Conservation (phyloP, 306 rosid species). For the Sesbania bispinosa region DNA sequence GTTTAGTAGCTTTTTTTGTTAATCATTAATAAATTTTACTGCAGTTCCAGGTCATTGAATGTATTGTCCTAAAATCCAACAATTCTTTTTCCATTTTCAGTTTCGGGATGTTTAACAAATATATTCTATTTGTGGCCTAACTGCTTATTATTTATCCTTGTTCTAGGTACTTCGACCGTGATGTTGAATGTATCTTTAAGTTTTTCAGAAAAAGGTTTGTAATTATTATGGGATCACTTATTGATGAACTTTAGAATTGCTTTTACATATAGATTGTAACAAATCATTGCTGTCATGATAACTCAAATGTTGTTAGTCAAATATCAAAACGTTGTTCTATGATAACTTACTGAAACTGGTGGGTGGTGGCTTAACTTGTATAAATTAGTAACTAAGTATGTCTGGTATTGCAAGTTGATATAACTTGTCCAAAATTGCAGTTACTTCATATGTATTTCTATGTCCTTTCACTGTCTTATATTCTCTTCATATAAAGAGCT, state of each 20-base stretch:
- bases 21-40: too few species aligned
- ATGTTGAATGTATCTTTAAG: constrained; percentile 86
- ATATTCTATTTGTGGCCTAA: constrained; percentile 4
- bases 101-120: background rate
- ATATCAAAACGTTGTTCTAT: background rate
- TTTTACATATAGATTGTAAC: constrained; percentile 1
- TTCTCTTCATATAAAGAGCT: background rate
- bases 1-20: too few species aligned
- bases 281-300: background rate
- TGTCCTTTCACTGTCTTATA: background rate
- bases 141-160: constrained; percentile 16
- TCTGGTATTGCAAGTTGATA: background rate
- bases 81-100: background rate
- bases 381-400: background rate
- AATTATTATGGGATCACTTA: background rate
- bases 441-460: background rate
- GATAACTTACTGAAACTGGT: background rate
- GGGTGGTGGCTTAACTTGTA: background rate
- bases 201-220: constrained; percentile 85
- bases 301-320: background rate
- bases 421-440: background rate
- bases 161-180: constrained; percentile 97
- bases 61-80: background rate
- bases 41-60: too few species aligned
- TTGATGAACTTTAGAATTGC: constrained; percentile 9